phyloP scores from a whole-genome alignment of 306 rosid species.

The Lotus japonicus region DNA sequence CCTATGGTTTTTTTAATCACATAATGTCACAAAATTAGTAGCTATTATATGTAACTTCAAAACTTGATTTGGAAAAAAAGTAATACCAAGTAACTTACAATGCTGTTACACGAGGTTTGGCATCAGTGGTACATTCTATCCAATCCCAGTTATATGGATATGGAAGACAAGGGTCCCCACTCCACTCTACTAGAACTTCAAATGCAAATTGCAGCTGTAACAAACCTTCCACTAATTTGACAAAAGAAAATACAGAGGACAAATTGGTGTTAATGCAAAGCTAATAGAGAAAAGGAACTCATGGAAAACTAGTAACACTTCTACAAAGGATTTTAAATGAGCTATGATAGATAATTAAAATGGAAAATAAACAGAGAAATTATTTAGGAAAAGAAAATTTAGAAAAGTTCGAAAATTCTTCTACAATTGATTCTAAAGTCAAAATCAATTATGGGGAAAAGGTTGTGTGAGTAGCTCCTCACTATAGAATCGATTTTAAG shows the following conservation, averaged over 20 bases:
- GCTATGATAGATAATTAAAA: no score
- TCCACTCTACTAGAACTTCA: conserved; percentile 34
- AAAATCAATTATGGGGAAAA: no score
- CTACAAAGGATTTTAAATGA: no score
- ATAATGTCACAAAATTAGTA: background rate
- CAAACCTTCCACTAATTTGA: conserved; percentile 33
- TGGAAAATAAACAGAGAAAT: background rate
- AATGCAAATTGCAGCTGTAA: conserved; percentile 23
- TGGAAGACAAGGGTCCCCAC: conserved; percentile 46
- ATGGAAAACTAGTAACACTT: background rate
- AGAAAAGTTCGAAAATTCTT: no score
- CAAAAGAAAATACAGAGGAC: background rate
- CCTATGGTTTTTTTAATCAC: conserved; percentile 14
- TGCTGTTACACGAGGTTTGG: conserved; percentile 32
- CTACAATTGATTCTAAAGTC: no score
- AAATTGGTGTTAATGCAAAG: background rate
- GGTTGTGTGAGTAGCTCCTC: no score
- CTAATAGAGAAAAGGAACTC: background rate
- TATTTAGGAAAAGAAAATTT: no score
- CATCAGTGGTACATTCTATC: conserved; percentile 30
- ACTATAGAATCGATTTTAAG: no score
- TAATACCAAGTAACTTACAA: conserved; percentile 18
- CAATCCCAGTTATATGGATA: conserved; percentile 37
- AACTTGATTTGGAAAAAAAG: background rate
- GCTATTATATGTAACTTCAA: background rate